Evolutionary conservation across 352 stramenopile genomes (phyloP).

Genomic region (Labyrinthula sp.): DNA sequence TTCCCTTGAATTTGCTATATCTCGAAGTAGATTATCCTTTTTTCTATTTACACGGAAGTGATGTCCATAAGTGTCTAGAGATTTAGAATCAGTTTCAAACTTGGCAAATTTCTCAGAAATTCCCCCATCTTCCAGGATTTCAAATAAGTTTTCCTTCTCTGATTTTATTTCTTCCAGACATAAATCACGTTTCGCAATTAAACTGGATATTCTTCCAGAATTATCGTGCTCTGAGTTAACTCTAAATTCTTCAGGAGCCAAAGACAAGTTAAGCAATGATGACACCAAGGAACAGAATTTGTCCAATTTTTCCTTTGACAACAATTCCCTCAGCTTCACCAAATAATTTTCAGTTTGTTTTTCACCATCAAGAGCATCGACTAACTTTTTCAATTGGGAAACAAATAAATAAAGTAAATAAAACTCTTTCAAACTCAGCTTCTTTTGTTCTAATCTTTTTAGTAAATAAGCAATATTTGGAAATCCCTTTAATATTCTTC

Average conservation of each 20-base stretch:
- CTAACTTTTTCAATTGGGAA: conserved; percentile 19
- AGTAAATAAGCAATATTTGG: conserved; percentile 34
- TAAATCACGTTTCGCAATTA: conserved; percentile 37
- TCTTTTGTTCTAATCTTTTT: conserved; percentile 25
- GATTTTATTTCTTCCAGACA: conserved; percentile 26
- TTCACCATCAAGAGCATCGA: conserved; percentile 31
- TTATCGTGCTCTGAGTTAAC: conserved; percentile 33
- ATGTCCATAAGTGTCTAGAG: conserved; percentile 18
- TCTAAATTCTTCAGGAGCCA: conserved; percentile 36
- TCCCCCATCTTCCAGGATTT: conserved; percentile 23
- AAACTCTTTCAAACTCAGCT: conserved; percentile 37
- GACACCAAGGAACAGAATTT: conserved; percentile 32
- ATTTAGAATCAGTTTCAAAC: conserved; percentile 20
- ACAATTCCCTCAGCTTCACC: conserved; percentile 22
- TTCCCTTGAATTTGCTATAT: conserved; percentile 7
- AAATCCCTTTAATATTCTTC: conserved; percentile 33
- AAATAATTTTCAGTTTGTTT: conserved; percentile 1
- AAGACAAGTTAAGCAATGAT: conserved; percentile 38
- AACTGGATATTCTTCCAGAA: conserved; percentile 36
- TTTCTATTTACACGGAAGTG: conserved; percentile 10
- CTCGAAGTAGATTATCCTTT: conserved; percentile 10
- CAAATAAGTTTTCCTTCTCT: conserved; percentile 15
- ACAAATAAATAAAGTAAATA: conserved; percentile 50
- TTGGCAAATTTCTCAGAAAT: conserved; percentile 6
- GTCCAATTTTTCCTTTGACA: conserved; percentile 24